These are phyloP conservation scores for Xylaria digitata DNA, from an alignment of 2,329 filamentous ascomycete genomes.

Conservation along the genomic window DNA sequence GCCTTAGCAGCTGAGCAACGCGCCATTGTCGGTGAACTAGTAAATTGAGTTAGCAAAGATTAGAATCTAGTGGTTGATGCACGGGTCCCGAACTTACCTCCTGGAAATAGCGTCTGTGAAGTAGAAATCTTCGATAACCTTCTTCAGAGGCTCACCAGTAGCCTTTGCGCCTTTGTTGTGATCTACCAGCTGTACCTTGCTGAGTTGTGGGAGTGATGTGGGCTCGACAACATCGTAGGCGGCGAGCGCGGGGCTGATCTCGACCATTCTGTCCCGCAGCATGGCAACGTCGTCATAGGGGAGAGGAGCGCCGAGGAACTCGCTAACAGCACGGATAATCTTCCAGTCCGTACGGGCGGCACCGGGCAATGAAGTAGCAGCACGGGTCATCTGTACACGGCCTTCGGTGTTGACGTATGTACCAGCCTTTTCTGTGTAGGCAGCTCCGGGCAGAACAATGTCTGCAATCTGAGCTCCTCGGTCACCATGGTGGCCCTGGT, in stretches of 20 bases:
- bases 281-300: conserved; percentile 93
- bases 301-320: conserved; percentile 87
- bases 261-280: conserved; percentile 91
- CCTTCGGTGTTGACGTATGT: conserved; percentile 99
- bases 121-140: conserved; percentile 95
- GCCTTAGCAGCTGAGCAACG: conserved; percentile 95
- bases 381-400: conserved; percentile 91
- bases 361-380: conserved; percentile 87
- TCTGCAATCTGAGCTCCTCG: conserved; percentile 92
- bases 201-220: conserved; percentile 76
- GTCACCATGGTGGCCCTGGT: conserved; percentile 98
- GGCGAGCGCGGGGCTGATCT: conserved; percentile 90
- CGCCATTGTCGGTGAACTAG: conserved; percentile 96
- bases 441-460: conserved; percentile 90
- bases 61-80: not conserved
- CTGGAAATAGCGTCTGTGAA: conserved; percentile 97
- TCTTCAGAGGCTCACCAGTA: conserved; percentile 80
- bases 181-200: conserved; percentile 95
- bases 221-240: conserved; percentile 93
- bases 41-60: conserved; percentile 30
- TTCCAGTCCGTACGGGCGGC: conserved; percentile 98
- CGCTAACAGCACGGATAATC: conserved; percentile 91
- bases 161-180: conserved; percentile 89
- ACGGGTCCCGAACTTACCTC: conserved; percentile 71
- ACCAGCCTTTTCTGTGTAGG: conserved; percentile 95